These are phyloP conservation scores for Leptographium lundbergii DNA, from an alignment of 2,329 filamentous ascomycete genomes.

Conservation along the genomic window DNA sequence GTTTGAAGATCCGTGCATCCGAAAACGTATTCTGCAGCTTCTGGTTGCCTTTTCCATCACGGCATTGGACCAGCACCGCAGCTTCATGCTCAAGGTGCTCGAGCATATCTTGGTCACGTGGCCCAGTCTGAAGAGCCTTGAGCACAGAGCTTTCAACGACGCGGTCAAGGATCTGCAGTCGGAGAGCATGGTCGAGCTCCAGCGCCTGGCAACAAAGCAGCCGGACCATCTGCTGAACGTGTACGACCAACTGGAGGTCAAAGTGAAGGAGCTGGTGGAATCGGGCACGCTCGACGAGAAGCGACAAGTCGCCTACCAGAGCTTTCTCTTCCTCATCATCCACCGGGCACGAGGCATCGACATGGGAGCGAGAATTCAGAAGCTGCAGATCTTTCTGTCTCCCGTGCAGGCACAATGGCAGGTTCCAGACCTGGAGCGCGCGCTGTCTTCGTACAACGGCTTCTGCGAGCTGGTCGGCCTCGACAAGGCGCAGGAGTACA, in stretches of 20 bases:
- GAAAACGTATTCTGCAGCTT: conserved; percentile 68
- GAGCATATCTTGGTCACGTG: conserved; percentile 83
- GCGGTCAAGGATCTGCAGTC: conserved; percentile 80
- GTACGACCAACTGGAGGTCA: conserved; percentile 74
- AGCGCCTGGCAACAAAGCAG: conserved; percentile 80
- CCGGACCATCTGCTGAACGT: conserved; percentile 79
- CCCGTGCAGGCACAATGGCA: conserved; percentile 75
- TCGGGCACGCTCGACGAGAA: conserved; percentile 67
- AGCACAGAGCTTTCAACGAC: conserved; percentile 66
- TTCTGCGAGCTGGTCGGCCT: conserved; percentile 75
- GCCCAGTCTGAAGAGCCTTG: conserved; percentile 50
- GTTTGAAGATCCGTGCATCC: conserved; percentile 74
- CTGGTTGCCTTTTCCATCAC: conserved; percentile 76
- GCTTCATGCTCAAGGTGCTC: conserved; percentile 77
- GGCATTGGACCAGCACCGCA: conserved; percentile 61
- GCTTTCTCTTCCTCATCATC: conserved; percentile 87
- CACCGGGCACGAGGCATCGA: conserved; percentile 74
- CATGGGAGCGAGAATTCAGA: conserved; percentile 53
- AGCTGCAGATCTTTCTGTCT: conserved; percentile 66
- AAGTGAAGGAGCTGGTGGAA: conserved; percentile 67
- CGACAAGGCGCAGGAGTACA: conserved; percentile 67
- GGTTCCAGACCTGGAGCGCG: conserved; percentile 51
- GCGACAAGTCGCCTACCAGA: conserved; percentile 72
- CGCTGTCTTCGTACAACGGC: conserved; percentile 59
- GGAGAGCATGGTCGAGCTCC: conserved; percentile 75